These are phyloP conservation scores for Chlorella sp. DNA, from an alignment of 139 green algal genomes.

Conservation along the genomic window DNA sequence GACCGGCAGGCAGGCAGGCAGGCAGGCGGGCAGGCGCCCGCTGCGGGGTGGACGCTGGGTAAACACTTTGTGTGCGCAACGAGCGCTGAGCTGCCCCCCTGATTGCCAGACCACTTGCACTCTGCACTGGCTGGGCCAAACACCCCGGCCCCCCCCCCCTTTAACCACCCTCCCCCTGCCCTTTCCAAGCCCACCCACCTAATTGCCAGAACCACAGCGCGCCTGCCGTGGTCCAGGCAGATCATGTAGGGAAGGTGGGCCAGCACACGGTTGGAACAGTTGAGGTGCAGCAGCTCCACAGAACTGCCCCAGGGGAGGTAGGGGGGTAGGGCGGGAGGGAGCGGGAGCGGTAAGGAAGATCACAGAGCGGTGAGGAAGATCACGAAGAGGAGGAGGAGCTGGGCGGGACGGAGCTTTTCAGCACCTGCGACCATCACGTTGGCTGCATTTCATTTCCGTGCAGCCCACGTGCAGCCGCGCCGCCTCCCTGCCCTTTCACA, in stretches of 20 bases:
- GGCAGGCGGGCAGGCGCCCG: not conserved
- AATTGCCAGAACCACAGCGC: slow-evolving; percentile 44
- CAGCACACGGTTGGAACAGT: slow-evolving; percentile 43
- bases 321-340: too few relatives aligned
- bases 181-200: not conserved
- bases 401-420: not conserved
- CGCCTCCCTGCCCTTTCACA: not conserved
- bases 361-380: not conserved
- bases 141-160: not conserved
- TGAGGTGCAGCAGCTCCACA: slow-evolving; percentile 48
- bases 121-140: too few relatives aligned
- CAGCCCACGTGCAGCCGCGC: not conserved
- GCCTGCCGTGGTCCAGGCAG: slow-evolving; percentile 33
- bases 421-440: not conserved
- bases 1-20: not conserved
- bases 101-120: too few relatives aligned
- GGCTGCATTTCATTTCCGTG: not conserved
- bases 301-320: not conserved
- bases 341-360: too few relatives aligned
- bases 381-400: not conserved
- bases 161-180: too few relatives aligned
- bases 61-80: too few relatives aligned
- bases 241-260: slow-evolving; percentile 65
- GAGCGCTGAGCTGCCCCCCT: too few relatives aligned
- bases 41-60: too few relatives aligned